Conservation (phyloP, 495 filamentous ascomycete species). For the Bathelium albidoporum region DNA sequence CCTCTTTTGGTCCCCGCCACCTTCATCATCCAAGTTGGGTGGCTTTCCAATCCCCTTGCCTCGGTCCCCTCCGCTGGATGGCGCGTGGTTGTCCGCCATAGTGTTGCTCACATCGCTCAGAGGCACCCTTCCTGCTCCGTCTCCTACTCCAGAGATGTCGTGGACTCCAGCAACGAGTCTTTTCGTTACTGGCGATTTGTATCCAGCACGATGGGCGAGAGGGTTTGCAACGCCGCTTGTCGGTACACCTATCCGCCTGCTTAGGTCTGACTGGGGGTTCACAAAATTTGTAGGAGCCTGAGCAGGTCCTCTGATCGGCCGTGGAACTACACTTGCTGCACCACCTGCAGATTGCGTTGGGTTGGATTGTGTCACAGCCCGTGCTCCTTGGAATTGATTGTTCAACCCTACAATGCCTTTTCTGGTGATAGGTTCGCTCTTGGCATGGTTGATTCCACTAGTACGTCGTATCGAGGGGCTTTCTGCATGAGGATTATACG, state of each 20-base stretch:
- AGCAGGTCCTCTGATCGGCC: constrained; percentile 6
- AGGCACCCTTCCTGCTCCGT: constrained; percentile 13
- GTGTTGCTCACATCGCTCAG: constrained; percentile 33
- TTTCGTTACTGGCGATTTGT: constrained; percentile 49
- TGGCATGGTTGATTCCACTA: constrained; percentile 73
- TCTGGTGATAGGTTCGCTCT: constrained; percentile 53
- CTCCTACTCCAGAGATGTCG: constrained; percentile 10
- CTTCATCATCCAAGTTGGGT: constrained; percentile 10
- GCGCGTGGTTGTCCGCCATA: constrained; percentile 2
- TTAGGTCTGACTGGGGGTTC: constrained; percentile 59
- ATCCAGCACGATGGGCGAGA: constrained; percentile 46
- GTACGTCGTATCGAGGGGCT: constrained; percentile 84
- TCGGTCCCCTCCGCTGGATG: background rate
- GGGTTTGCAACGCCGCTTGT: constrained; percentile 41
- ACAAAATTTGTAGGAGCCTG: constrained; percentile 42
- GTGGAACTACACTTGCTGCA: background rate
- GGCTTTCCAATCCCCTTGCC: background rate
- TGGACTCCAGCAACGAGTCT: constrained; percentile 27
- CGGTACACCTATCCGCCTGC: constrained; percentile 66
- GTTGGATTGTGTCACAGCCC: background rate
- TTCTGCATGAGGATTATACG: constrained; percentile 74
- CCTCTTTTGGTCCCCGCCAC: constrained; percentile 18
- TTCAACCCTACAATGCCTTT: constrained; percentile 29
- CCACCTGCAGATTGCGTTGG: background rate
- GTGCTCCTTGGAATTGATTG: constrained; percentile 14